A percentile compares a stretch with the other conserved stretches of the same genome.
phyloP scores from a whole-genome alignment of 2,329 filamentous ascomycete species.

The Colletotrichum limetticola region DNA sequence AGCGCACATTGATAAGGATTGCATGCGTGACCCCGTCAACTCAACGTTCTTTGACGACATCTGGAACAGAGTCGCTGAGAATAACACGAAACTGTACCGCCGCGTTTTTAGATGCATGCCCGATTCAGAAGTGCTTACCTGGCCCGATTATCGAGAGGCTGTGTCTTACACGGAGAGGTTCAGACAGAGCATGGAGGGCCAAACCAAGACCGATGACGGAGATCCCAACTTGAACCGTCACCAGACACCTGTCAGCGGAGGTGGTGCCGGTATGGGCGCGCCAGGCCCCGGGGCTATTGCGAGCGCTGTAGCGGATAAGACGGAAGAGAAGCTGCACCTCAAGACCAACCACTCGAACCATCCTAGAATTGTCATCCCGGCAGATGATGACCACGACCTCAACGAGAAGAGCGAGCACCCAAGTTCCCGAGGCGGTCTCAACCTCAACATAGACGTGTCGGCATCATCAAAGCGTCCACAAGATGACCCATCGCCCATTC shows the following conservation, averaged over 20 bases:
- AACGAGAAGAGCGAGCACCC: conserved; percentile 52
- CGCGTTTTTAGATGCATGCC: conserved; percentile 97
- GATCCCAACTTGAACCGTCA: conserved; percentile 52
- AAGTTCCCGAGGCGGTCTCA: conserved; percentile 3
- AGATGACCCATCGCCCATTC: conserved; percentile 54
- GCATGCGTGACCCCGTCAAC: conserved; percentile 91
- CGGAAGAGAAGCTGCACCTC: conserved; percentile 41
- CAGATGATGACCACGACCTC: conserved; percentile 42
- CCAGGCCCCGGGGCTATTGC: conserved; percentile 52
- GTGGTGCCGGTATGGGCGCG: conserved; percentile 53
- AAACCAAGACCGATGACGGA: conserved; percentile 61
- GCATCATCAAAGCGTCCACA: conserved; percentile 39
- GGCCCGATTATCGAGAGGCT: conserved; percentile 92
- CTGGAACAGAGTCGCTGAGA: conserved; percentile 88
- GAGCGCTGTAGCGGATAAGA: conserved; percentile 50
- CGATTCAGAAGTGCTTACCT: conserved; percentile 91
- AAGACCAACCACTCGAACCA: conserved; percentile 43
- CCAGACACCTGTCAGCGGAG: conserved; percentile 43
- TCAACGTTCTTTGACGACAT: conserved; percentile 86
- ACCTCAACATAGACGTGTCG: conserved; percentile 38
- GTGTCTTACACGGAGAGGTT: conserved; percentile 82
- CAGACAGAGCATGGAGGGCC: conserved; percentile 72
- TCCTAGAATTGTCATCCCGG: conserved; percentile 45
- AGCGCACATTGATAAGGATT: conserved; percentile 84
- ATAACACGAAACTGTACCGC: conserved; percentile 95